Base-by-base conservation (phyloP, 768 basidiomycete species). In the Tulasnella sp. region DNA sequence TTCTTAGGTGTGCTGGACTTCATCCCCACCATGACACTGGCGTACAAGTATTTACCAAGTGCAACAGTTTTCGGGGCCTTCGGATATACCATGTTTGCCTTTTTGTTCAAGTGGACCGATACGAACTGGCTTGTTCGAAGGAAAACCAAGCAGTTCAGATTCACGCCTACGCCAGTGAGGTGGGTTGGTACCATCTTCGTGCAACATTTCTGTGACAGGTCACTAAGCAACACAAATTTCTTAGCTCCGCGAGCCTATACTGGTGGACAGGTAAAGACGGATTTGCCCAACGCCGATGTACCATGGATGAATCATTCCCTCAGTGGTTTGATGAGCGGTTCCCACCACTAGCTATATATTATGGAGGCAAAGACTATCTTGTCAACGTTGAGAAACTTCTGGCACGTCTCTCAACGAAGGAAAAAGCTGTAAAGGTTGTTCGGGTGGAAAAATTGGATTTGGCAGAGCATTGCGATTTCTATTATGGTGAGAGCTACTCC, bases 111-210 rank as follows among this genome's bases (percentile, higher is more conserved):
- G 8, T 72, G 72, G 72, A 73, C 72, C 4, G 72, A 73, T 57
- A 62, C 66, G 8, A 71, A 72, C 58, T 73, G 72, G 69, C 66
- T 72, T 10, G 60, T 58, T 19, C 61, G 71, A 7, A 63, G 72
- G 20, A 73, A 73, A 53, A 64, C 66, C 24, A 73, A 73, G 56
- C 70, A 70, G 68, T 73, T 73, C 63, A 55, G 71, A 12, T 73
- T 73, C 63, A 72, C 71, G 3, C 72, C 72, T 1, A 66, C 67
- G 4, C 71, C 72, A 33, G 72, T 73, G 25, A 64, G 63, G 41
- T 68, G 59, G 10, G 69, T 67, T 6, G 57, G 55, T 24, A 66
- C 67, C 56, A 68, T 68, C 55, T 69, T 64, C 42, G 27, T 16
- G 25, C 35, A n/a, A 7, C 45, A 5, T 6, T 2, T n/a, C 16